These are phyloP conservation scores for Prunus yedoensis DNA, from an alignment of 331 rosid genomes.

Conservation along the genomic window DNA sequence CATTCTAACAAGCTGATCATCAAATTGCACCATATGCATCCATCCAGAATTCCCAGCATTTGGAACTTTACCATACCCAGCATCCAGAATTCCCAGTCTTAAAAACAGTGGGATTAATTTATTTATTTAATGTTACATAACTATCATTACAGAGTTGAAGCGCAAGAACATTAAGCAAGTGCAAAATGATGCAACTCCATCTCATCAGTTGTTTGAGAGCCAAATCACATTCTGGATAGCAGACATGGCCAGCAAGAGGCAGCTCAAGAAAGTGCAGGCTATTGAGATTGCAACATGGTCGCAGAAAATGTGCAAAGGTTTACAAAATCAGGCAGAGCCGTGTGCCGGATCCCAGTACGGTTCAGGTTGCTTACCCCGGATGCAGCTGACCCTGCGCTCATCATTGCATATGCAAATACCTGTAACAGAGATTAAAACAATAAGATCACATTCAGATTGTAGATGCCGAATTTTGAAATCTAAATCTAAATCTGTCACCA, in stretches of 20 bases:
- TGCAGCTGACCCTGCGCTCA: conserved; percentile 93
- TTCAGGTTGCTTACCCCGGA: conserved; percentile 80
- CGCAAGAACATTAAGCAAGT: too few relatives aligned
- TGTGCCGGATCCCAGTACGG: conserved; percentile 75
- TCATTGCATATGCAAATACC: conserved; percentile 82
- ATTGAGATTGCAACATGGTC: conserved; percentile 83
- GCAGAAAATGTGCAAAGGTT: conserved; percentile 67
- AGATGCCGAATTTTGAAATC: too few relatives aligned
- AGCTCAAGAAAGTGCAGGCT: conserved; percentile 74
- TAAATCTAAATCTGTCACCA: too few relatives aligned
- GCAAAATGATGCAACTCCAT: too few relatives aligned
- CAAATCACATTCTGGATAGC: conserved; percentile 71
- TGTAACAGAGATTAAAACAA: conserved; percentile 20
- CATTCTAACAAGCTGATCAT: too few relatives aligned
- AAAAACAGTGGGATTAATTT: too few relatives aligned
- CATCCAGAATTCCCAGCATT: too few relatives aligned
- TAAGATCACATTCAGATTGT: background rate
- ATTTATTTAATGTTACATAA: background rate
- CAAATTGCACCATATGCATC: too few relatives aligned
- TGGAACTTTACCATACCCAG: too few relatives aligned
- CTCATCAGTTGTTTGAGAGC: conserved; percentile 71
- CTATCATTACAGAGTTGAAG: too few relatives aligned
- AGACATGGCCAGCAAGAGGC: conserved; percentile 65
- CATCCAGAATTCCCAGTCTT: too few relatives aligned
- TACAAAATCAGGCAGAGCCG: conserved; percentile 76